Evolutionary conservation across 2,329 filamentous ascomycete species (phyloP).

Genomic region (Hypomyces perniciosus): DNA sequence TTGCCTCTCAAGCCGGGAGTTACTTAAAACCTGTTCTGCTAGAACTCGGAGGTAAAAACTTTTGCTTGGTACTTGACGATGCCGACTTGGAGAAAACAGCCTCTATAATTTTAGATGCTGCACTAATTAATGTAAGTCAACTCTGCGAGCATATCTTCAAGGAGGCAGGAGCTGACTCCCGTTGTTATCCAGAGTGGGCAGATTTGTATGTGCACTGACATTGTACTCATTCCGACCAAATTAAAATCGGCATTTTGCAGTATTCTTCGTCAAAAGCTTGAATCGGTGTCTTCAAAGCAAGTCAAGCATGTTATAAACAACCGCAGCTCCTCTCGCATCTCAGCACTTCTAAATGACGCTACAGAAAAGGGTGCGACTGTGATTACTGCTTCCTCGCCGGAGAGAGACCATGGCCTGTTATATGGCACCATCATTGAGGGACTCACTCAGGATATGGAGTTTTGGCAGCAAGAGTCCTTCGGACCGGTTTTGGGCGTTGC

Average conservation of each 20-base stretch:
- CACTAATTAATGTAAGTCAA: neutral
- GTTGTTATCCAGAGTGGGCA: neutral
- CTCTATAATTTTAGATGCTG: constrained; percentile 19
- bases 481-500: constrained; percentile 16
- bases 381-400: neutral
- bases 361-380: neutral
- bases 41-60: constrained; percentile 36
- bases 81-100: constrained; percentile 33
- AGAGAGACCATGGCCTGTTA: neutral
- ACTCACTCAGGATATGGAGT: constrained; percentile 15
- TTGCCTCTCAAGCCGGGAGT: constrained; percentile 27
- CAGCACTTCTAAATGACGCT: neutral
- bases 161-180: neutral
- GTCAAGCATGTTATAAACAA: constrained; percentile 1
- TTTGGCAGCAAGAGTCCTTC: constrained; percentile 16
- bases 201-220: constrained; percentile 5
- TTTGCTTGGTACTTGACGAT: constrained; percentile 33
- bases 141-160: neutral
- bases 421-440: constrained; percentile 16
- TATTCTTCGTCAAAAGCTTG: neutral
- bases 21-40: constrained; percentile 32
- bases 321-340: neutral
- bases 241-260: neutral
- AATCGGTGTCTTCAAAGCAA: neutral
- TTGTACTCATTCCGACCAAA: neutral